These are phyloP conservation scores for Penicillium sp. DNA, from an alignment of 2,329 filamentous ascomycete species.

Conservation along the genomic window DNA sequence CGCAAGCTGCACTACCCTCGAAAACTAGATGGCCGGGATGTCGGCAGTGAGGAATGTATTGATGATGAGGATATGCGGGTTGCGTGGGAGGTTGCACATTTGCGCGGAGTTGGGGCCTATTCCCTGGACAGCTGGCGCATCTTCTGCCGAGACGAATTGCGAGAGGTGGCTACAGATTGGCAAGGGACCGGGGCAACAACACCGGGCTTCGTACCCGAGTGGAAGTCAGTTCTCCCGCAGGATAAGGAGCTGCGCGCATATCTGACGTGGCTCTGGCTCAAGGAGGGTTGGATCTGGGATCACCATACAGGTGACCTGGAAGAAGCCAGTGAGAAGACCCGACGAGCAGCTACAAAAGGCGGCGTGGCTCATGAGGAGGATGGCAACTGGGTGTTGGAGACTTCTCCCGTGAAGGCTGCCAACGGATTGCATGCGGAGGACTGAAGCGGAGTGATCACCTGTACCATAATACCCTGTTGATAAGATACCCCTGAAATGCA, in stretches of 20 bases:
- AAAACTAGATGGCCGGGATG: slow-evolving; percentile 53
- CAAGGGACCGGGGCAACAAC: slow-evolving; percentile 58
- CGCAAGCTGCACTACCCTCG: slow-evolving; percentile 61
- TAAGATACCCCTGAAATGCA: too few relatives aligned
- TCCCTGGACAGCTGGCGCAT: slow-evolving; percentile 91
- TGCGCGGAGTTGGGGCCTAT: slow-evolving; percentile 78
- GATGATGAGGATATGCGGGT: slow-evolving; percentile 55
- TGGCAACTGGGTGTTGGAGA: slow-evolving; percentile 45
- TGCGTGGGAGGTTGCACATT: slow-evolving; percentile 82
- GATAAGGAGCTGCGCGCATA: slow-evolving; percentile 92
- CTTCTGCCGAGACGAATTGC: slow-evolving; percentile 80
- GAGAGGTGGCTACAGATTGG: slow-evolving; percentile 69
- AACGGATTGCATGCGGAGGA: slow-evolving; percentile 30
- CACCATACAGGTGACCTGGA: slow-evolving; percentile 64
- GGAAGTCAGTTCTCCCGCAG: slow-evolving; percentile 80
- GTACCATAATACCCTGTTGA: not conserved
- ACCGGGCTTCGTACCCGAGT: slow-evolving; percentile 75
- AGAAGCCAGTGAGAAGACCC: slow-evolving; percentile 43
- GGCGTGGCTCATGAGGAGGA: slow-evolving; percentile 48
- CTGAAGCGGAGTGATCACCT: not conserved
- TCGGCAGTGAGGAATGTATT: slow-evolving; percentile 53
- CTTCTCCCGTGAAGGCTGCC: slow-evolving; percentile 33
- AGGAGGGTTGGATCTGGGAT: slow-evolving; percentile 83
- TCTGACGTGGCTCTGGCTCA: slow-evolving; percentile 89
- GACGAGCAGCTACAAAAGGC: slow-evolving; percentile 43